These are phyloP conservation scores for Phytophthora brassicae DNA, from an alignment of 352 stramenopile species.

Conservation along the genomic window DNA sequence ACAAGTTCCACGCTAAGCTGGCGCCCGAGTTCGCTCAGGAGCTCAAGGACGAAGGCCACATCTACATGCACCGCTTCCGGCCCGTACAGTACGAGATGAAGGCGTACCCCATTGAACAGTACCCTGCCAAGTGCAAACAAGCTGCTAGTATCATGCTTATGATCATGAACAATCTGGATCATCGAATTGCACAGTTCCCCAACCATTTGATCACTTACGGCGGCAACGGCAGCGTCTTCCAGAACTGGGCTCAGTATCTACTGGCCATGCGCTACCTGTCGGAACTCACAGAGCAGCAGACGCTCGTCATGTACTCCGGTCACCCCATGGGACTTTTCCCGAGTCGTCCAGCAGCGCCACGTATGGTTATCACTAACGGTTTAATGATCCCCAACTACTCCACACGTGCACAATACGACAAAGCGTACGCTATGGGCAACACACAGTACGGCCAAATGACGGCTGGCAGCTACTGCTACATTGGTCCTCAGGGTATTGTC, in stretches of 20 bases:
- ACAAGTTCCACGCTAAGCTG: conserved; percentile 61
- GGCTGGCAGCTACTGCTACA: conserved; percentile 91
- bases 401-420: conserved; percentile 84
- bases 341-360: conserved; percentile 63
- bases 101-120: conserved; percentile 79
- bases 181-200: conserved; percentile 84
- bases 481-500: conserved; percentile 89
- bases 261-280: conserved; percentile 88
- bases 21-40: conserved; percentile 86
- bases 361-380: conserved; percentile 89
- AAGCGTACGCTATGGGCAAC: conserved; percentile 86
- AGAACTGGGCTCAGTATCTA: conserved; percentile 90
- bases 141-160: conserved; percentile 87
- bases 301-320: conserved; percentile 89
- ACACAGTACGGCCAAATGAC: conserved; percentile 91
- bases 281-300: conserved; percentile 88
- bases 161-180: conserved; percentile 92
- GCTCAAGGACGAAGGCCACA: conserved; percentile 86
- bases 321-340: conserved; percentile 89
- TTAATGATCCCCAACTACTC: conserved; percentile 92
- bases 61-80: conserved; percentile 91
- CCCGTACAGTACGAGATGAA: conserved; percentile 89
- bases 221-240: conserved; percentile 88
- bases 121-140: conserved; percentile 73
- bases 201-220: conserved; percentile 89